These are phyloP conservation scores for Alnus glutinosa DNA, from an alignment of 306 rosid species.

Conservation along the genomic window DNA sequence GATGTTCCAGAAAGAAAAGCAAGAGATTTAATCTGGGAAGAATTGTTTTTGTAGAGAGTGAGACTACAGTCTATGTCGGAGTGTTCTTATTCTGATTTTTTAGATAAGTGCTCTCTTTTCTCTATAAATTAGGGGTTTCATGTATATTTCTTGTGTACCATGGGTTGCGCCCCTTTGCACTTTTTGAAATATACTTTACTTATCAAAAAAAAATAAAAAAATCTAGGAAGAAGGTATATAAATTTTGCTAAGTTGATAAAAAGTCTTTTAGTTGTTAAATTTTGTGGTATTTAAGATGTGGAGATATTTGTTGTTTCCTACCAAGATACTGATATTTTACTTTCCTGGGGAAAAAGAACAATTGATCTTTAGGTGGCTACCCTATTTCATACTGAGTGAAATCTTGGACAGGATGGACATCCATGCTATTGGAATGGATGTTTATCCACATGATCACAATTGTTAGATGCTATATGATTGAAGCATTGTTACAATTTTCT, in stretches of 20 bases:
- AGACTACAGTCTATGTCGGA: too few species aligned
- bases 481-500: not conserved
- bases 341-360: not conserved
- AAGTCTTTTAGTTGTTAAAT: not conserved
- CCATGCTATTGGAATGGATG: not conserved
- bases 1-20: too few species aligned
- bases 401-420: not conserved
- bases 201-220: too few species aligned
- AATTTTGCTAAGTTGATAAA: not conserved
- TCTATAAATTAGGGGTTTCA: too few species aligned
- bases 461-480: not conserved
- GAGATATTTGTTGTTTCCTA: not conserved
- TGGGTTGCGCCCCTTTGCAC: too few species aligned
- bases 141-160: too few species aligned
- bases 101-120: too few species aligned
- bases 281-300: not conserved
- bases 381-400: not conserved
- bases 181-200: too few species aligned
- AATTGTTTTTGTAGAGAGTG: too few species aligned
- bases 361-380: not conserved
- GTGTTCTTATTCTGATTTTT: too few species aligned
- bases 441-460: not conserved
- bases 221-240: too few species aligned
- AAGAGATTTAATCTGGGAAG: too few species aligned
- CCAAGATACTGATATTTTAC: not conserved